These are phyloP conservation scores for Lactarius hengduanensis DNA, from an alignment of 768 basidiomycete genomes.

Conservation along the genomic window DNA sequence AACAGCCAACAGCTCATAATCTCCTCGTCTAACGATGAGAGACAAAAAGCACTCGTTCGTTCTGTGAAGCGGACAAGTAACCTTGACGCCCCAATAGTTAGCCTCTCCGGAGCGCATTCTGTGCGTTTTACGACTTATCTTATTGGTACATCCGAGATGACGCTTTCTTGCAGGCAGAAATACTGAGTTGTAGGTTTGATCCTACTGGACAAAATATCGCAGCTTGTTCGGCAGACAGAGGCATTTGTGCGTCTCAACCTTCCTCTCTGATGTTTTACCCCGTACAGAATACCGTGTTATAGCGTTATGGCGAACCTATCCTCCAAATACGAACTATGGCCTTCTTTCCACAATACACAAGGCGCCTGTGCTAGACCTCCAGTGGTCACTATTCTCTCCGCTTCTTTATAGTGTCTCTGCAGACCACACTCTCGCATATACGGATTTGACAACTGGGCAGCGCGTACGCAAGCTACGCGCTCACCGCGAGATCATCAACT, in stretches of 20 bases:
- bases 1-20: conserved; percentile 68
- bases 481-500: conserved; percentile 89
- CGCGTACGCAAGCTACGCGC: conserved; percentile 80
- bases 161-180: conserved; percentile 59
- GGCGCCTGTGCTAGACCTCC: conserved; percentile 88
- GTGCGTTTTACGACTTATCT: conserved; percentile 44
- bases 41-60: conserved; percentile 76
- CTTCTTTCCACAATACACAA: conserved; percentile 81
- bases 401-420: conserved; percentile 81
- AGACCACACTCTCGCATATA: conserved; percentile 79
- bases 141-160: not conserved
- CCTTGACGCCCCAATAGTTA: conserved; percentile 92
- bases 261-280: conserved; percentile 13
- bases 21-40: conserved; percentile 70
- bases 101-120: conserved; percentile 81
- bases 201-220: conserved; percentile 93
- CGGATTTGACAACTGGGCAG: conserved; percentile 82
- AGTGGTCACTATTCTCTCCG: conserved; percentile 78
- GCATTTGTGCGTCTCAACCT: conserved; percentile 68
- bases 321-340: conserved; percentile 92
- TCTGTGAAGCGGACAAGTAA: conserved; percentile 90
- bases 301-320: conserved; percentile 91
- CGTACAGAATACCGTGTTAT: not conserved
- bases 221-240: conserved; percentile 86
- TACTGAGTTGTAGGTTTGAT: conserved; percentile 89